A percentile compares a stretch with the other conserved stretches of the same genome.
Conservation (phyloP, 2,329 filamentous ascomycete genomes). For the Microascus cirrosus region DNA sequence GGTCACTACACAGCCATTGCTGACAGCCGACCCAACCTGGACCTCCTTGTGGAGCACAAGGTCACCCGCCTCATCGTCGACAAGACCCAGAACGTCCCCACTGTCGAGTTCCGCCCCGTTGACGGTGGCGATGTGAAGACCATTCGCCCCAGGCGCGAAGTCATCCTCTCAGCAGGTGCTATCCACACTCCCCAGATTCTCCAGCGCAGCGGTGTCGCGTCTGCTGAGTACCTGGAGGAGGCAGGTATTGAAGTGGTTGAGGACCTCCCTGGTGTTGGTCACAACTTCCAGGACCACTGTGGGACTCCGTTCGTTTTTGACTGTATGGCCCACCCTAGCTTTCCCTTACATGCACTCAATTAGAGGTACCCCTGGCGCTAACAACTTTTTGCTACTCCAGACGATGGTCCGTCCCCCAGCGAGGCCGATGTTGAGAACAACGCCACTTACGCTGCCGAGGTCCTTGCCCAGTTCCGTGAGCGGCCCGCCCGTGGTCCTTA, state of each 20-base stretch:
- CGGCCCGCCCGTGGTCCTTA: constrained; percentile 22
- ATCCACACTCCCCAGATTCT: constrained; percentile 40
- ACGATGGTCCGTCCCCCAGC: constrained; percentile 10
- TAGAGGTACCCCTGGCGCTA: constrained; percentile 9
- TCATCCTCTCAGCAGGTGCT: constrained; percentile 36
- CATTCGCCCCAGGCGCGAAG: constrained; percentile 15
- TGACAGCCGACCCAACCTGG: constrained; percentile 11
- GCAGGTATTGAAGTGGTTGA: constrained; percentile 27
- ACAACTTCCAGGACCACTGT: constrained; percentile 45
- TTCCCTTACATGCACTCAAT: constrained; percentile 5
- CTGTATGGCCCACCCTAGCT: constrained; percentile 5
- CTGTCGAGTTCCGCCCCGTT: constrained; percentile 12
- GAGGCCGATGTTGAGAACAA: constrained; percentile 13
- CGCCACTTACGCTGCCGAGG: constrained; percentile 19
- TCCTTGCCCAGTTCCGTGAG: constrained; percentile 17
- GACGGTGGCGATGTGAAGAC: constrained; percentile 8
- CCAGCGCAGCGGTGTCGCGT: constrained; percentile 36
- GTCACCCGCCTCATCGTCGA: constrained; percentile 12
- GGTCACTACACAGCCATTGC: constrained; percentile 17
- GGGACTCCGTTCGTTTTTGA: constrained; percentile 13
- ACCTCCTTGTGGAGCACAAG: constrained; percentile 16
- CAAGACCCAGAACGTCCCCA: constrained; percentile 4
- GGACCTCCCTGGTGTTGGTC: constrained; percentile 46
- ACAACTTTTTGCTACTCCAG: constrained; percentile 7
- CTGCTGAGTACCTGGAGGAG: constrained; percentile 22